phyloP scores from a whole-genome alignment of 192 early-diverging fungal species.

The Umbelopsis sp. region DNA sequence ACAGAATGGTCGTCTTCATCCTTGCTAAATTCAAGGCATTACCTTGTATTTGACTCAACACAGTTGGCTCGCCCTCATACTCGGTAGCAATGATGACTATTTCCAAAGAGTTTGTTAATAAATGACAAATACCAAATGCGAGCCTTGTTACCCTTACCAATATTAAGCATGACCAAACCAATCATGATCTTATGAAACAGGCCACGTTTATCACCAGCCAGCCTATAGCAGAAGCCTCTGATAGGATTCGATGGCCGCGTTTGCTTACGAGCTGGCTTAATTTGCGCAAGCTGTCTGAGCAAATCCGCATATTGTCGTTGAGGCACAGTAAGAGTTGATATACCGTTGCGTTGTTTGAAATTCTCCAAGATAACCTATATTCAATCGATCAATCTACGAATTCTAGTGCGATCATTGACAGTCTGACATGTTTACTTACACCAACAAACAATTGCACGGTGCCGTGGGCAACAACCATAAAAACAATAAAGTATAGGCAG shows the following conservation, averaged over 20 bases:
- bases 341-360: constrained; percentile 55
- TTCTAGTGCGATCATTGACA: no score
- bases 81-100: constrained; percentile 37
- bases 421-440: constrained; percentile 19
- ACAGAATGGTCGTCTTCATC: no score
- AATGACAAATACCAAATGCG: not conserved
- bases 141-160: constrained; percentile 23
- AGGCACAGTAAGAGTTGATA: constrained; percentile 52
- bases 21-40: not conserved
- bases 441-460: constrained; percentile 40
- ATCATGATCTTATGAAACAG: constrained; percentile 43
- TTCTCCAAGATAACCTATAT: constrained; percentile 59
- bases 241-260: constrained; percentile 39
- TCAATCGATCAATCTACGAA: constrained; percentile 13
- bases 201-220: constrained; percentile 41
- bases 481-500: constrained; percentile 28
- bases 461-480: constrained; percentile 42
- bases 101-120: no score
- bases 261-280: constrained; percentile 49
- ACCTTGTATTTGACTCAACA: constrained; percentile 42
- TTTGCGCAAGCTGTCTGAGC: constrained; percentile 49
- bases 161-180: constrained; percentile 44
- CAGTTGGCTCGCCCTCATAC: constrained; percentile 27
- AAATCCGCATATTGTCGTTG: constrained; percentile 59
- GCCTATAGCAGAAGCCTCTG: constrained; percentile 43